Conservation (phyloP, 306 rosid genomes). For the Astragalus glycyphyllos region DNA sequence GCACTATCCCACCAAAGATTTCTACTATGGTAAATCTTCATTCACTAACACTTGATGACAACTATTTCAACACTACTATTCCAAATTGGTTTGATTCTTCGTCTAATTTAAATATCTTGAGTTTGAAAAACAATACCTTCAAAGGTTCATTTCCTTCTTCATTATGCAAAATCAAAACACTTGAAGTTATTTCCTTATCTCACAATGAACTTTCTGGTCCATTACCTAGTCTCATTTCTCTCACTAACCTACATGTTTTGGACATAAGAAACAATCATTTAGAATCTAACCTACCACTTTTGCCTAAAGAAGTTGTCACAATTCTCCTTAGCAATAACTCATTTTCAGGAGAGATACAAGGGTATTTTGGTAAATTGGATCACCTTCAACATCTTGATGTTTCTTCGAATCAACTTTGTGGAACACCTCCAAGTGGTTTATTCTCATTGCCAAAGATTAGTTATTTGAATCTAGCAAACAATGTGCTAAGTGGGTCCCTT, state of each 20-base stretch:
- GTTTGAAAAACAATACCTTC: slow-evolving; percentile 70
- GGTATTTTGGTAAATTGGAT: slow-evolving; percentile 57
- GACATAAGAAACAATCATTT: slow-evolving; percentile 74
- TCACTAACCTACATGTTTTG: slow-evolving; percentile 62
- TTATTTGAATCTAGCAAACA: slow-evolving; percentile 75
- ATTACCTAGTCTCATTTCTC: slow-evolving; percentile 64
- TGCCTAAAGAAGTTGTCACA: slow-evolving; percentile 71
- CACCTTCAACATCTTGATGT: slow-evolving; percentile 89
- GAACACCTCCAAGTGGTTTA: slow-evolving; percentile 59
- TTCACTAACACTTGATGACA: slow-evolving; percentile 62
- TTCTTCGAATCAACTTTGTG: slow-evolving; percentile 67
- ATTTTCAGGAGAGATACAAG: slow-evolving; percentile 72
- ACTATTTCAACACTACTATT: slow-evolving; percentile 65
- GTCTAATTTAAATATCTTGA: slow-evolving; percentile 67
- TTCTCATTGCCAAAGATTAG: slow-evolving; percentile 74
- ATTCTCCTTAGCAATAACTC: slow-evolving; percentile 69
- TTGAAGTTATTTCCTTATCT: slow-evolving; percentile 65
- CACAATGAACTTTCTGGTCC: slow-evolving; percentile 76
- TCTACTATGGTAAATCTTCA: slow-evolving; percentile 69
- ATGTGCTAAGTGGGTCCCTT: slow-evolving; percentile 65
- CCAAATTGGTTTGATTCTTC: slow-evolving; percentile 81
- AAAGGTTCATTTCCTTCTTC: slow-evolving; percentile 76
- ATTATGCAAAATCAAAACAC: slow-evolving; percentile 57
- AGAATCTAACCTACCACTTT: slow-evolving; percentile 65
- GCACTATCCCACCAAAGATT: slow-evolving; percentile 67